phyloP scores from a whole-genome alignment of 2,329 filamentous ascomycete species.

The Aspergillus calidoustus region DNA sequence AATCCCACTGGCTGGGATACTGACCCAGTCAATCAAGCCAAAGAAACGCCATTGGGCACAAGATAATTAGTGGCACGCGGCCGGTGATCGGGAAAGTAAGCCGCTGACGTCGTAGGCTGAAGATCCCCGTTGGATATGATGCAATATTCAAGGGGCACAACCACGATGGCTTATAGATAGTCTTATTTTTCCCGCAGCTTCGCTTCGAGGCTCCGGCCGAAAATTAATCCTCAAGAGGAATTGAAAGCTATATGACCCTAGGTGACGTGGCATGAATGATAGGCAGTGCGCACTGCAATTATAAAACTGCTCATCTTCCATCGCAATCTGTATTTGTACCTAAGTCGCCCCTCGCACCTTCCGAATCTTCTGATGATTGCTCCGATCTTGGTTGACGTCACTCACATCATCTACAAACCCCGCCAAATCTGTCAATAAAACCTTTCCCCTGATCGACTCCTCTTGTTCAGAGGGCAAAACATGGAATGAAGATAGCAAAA shows the following conservation, averaged over 20 bases:
- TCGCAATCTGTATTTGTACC: not conserved
- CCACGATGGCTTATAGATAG: not conserved
- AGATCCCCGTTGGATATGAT: not conserved
- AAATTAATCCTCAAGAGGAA: no score
- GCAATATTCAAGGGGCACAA: not conserved
- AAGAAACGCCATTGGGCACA: not conserved
- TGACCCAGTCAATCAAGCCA: not conserved
- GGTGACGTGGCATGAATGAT: not conserved
- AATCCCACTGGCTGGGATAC: not conserved
- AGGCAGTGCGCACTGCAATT: not conserved
- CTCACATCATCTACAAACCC: conserved; percentile 12
- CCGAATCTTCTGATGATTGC: not conserved
- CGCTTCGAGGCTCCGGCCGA: no score
- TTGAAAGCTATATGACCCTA: no score
- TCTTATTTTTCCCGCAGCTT: not conserved
- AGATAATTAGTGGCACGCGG: not conserved
- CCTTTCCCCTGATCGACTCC: not conserved
- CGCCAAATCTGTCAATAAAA: not conserved
- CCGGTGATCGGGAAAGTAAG: not conserved
- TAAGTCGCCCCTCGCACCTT: not conserved
- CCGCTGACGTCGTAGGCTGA: not conserved
- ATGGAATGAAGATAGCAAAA: not conserved
- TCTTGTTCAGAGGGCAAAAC: not conserved
- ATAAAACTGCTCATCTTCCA: not conserved
- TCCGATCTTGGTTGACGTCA: not conserved